Evolutionary conservation across 768 basidiomycete genomes (phyloP).

Genomic region (Ramaria rubella): DNA sequence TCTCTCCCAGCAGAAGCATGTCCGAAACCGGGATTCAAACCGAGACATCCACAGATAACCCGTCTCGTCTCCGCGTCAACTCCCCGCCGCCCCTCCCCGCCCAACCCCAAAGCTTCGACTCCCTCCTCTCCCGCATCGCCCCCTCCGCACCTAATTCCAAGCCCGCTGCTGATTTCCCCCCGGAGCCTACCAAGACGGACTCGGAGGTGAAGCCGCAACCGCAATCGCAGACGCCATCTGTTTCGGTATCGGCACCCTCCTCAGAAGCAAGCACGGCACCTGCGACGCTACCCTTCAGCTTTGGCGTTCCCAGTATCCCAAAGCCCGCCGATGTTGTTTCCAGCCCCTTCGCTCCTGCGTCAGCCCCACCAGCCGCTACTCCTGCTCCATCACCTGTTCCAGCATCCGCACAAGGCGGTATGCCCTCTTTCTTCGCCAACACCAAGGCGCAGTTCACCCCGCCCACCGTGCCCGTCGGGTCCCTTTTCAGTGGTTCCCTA

Average conservation of each 20-base stretch:
- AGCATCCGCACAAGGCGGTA: not conserved
- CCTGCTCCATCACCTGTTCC: not conserved
- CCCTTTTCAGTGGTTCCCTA: not conserved
- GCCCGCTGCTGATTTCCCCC: not conserved
- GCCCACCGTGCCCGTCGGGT: not conserved
- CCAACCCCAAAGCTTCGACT: not conserved
- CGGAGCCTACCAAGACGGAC: not conserved
- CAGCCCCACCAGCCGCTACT: not conserved
- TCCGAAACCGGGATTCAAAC: conserved; percentile 9
- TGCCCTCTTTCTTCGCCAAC: conserved; percentile 4
- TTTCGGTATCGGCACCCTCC: not conserved
- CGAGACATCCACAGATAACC: not conserved
- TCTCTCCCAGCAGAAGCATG: conserved; percentile 1
- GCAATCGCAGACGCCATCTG: not conserved
- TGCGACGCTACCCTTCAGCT: not conserved
- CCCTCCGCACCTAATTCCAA: not conserved
- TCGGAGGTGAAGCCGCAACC: not conserved
- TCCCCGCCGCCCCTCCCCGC: not conserved
- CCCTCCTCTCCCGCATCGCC: not conserved
- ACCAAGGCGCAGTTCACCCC: conserved; percentile 6
- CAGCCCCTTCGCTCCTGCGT: not conserved
- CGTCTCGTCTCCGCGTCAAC: not conserved
- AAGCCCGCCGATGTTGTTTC: not conserved
- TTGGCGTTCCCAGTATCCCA: not conserved
- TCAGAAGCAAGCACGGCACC: not conserved